A percentile compares a stretch with the other conserved stretches of the same genome.
Conservation (phyloP, 441 rosid species). For the Monsonia emarginata region DNA sequence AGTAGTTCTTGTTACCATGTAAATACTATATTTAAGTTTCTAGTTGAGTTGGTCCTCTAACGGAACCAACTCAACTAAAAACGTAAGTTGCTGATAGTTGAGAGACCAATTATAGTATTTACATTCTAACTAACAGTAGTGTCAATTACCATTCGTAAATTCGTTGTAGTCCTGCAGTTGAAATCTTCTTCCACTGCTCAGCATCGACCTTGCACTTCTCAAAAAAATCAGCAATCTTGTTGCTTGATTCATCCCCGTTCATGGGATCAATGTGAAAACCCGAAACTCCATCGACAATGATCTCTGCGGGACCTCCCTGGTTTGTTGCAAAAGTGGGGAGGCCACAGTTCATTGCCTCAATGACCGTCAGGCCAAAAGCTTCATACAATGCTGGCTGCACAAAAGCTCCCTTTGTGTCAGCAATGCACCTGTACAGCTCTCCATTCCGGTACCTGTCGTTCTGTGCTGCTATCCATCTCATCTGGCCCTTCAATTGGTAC, state of each 20-base stretch:
- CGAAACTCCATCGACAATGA: conserved; percentile 64
- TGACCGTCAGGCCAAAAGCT: conserved; percentile 89
- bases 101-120: too few species aligned
- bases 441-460: conserved; percentile 86
- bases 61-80: too few species aligned
- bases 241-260: conserved; percentile 62
- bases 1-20: too few species aligned
- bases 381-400: conserved; percentile 96
- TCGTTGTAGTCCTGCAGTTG: conserved; percentile 61
- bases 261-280: conserved; percentile 91
- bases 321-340: conserved; percentile 86
- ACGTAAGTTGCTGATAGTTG: too few species aligned
- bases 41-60: too few species aligned
- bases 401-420: conserved; percentile 71
- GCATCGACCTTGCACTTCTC: conserved; percentile 52
- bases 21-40: too few species aligned
- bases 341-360: conserved; percentile 91
- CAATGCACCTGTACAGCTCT: conserved; percentile 80
- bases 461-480: conserved; percentile 79
- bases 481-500: conserved; percentile 62
- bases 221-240: conserved; percentile 58
- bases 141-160: conserved; percentile 51
- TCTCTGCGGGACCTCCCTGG: conserved; percentile 94
- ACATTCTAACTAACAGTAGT: too few species aligned
- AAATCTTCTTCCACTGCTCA: conserved; percentile 55